phyloP scores from a whole-genome alignment of 2,329 filamentous ascomycete species.

The Aureobasidium namibiae region DNA sequence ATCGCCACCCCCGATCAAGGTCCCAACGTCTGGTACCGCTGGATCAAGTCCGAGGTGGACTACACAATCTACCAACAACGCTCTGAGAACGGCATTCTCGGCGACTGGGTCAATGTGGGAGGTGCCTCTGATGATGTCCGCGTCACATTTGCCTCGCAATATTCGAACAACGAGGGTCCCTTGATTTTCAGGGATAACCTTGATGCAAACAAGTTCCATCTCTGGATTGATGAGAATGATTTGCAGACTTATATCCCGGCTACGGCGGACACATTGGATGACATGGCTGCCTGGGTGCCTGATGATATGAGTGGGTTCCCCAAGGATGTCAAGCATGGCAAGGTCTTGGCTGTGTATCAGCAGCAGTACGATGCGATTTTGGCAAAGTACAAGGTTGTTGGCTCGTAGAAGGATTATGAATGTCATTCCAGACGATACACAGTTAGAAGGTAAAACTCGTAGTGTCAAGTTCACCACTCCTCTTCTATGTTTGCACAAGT shows the following conservation, averaged over 20 bases:
- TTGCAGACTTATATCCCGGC: background rate
- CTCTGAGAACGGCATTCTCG: background rate
- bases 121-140: background rate
- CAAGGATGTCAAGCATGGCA: background rate
- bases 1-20: background rate
- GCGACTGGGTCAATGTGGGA: background rate
- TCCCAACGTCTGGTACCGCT: constrained; percentile 2
- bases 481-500: background rate
- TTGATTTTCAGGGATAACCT: background rate
- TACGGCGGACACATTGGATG: background rate
- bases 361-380: background rate
- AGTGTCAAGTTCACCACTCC: too few species aligned
- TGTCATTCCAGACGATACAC: too few species aligned
- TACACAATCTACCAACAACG: background rate
- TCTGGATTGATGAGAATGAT: constrained; percentile 1
- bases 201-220: background rate
- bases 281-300: constrained; percentile 3
- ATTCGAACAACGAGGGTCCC: background rate
- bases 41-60: background rate
- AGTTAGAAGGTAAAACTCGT: too few species aligned
- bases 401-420: background rate
- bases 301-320: background rate
- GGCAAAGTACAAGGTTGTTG: background rate
- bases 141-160: background rate
- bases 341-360: background rate